Conservation (phyloP, 257 asterid species). For the Agastache rugosa region DNA sequence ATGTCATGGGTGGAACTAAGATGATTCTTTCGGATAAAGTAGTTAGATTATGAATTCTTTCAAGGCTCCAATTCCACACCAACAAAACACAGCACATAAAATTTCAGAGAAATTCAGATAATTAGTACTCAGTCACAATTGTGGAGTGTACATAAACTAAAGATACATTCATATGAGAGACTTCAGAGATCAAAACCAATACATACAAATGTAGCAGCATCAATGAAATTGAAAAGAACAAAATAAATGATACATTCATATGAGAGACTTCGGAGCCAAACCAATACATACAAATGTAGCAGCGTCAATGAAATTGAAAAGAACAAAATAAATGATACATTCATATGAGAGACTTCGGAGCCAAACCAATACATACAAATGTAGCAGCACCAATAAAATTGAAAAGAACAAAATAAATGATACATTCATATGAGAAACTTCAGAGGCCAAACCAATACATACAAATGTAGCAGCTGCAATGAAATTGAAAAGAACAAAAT, state of each 20-base stretch:
- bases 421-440: not conserved
- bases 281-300: constrained; percentile 12
- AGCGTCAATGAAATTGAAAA: no score
- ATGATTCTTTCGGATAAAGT: not conserved
- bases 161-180: not conserved
- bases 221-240: no score
- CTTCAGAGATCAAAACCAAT: not conserved
- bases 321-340: no score
- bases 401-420: no score
- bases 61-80: not conserved
- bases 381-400: constrained; percentile 9
- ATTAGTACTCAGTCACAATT: not conserved
- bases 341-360: not conserved
- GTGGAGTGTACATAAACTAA: not conserved
- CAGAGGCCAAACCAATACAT: not conserved
- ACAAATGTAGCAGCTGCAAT: constrained; percentile 18
- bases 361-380: constrained; percentile 1
- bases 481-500: no score
- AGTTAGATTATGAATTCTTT: not conserved
- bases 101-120: not conserved
- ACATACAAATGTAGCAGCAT: constrained; percentile 15
- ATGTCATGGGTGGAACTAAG: constrained; percentile 9
- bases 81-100: no score
- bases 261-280: not conserved
- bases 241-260: no score